Conservation (phyloP, 306 rosid species). For the Casuarina equisetifolia region DNA sequence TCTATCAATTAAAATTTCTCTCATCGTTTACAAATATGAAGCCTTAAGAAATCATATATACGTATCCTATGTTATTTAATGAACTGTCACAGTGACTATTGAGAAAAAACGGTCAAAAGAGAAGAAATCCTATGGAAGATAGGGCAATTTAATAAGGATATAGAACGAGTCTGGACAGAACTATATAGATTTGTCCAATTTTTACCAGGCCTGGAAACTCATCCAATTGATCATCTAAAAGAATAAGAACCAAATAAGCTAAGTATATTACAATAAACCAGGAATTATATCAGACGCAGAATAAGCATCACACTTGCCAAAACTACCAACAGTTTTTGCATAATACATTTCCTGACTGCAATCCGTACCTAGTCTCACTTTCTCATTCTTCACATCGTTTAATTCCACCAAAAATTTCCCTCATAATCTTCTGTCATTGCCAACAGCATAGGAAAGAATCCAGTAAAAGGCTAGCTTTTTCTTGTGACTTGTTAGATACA, state of each 20-base stretch:
- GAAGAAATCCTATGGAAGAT: too few relatives aligned
- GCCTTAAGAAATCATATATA: too few relatives aligned
- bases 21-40: too few relatives aligned
- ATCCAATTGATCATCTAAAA: constrained; percentile 18
- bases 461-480: constrained; percentile 27
- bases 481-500: constrained; percentile 31
- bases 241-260: constrained; percentile 33
- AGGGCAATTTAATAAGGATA: not conserved
- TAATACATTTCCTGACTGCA: constrained; percentile 38
- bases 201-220: constrained; percentile 33
- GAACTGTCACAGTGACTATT: too few relatives aligned
- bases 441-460: constrained; percentile 33
- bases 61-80: too few relatives aligned
- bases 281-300: constrained; percentile 2
- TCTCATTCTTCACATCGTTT: constrained; percentile 26
- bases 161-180: constrained; percentile 18
- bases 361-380: constrained; percentile 38
- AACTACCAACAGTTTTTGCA: constrained; percentile 28
- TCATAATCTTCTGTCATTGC: constrained; percentile 14
- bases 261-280: constrained; percentile 29
- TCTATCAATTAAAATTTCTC: too few relatives aligned
- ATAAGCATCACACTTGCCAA: constrained; percentile 29
- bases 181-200: constrained; percentile 25
- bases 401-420: constrained; percentile 16
- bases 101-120: too few relatives aligned